A percentile compares a stretch with the other conserved stretches of the same genome.
Conservation (phyloP, 2,329 filamentous ascomycete species). For the Elsinoe fawcettii region DNA sequence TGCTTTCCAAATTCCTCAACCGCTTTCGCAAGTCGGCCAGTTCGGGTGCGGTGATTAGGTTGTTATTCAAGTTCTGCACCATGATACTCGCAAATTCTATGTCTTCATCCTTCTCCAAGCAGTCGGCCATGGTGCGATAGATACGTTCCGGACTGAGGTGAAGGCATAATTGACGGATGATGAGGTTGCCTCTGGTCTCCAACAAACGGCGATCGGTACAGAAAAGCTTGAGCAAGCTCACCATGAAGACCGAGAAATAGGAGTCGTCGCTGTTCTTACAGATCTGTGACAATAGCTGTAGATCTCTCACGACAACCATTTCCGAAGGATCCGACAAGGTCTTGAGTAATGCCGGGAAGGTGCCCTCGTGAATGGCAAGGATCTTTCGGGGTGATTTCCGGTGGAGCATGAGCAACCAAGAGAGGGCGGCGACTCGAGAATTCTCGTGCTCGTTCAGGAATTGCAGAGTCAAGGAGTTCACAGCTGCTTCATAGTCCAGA, state of each 20-base stretch:
- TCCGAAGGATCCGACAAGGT: conserved; percentile 93
- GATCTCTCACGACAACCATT: conserved; percentile 87
- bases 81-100: conserved; percentile 98
- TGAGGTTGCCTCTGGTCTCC: conserved; percentile 88
- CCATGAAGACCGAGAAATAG: conserved; percentile 98
- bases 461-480: conserved; percentile 83
- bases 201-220: conserved; percentile 86
- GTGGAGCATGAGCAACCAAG: conserved; percentile 97
- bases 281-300: conserved; percentile 90
- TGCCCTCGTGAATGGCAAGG: conserved; percentile 91
- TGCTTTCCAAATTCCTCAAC: conserved; percentile 81
- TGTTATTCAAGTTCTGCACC: conserved; percentile 99
- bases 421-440: conserved; percentile 84
- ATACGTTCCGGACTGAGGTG: conserved; percentile 91
- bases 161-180: conserved; percentile 89
- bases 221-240: conserved; percentile 88
- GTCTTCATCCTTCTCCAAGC: conserved; percentile 94
- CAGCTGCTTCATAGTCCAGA: conserved; percentile 91
- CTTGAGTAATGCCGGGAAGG: conserved; percentile 90
- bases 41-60: conserved; percentile 94
- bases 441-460: conserved; percentile 97
- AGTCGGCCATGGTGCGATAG: conserved; percentile 90
- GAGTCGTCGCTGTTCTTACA: conserved; percentile 94
- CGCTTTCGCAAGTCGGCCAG: conserved; percentile 83
- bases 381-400: conserved; percentile 83